phyloP scores from a whole-genome alignment of 345 rosid species.

The Acer saccharum region DNA sequence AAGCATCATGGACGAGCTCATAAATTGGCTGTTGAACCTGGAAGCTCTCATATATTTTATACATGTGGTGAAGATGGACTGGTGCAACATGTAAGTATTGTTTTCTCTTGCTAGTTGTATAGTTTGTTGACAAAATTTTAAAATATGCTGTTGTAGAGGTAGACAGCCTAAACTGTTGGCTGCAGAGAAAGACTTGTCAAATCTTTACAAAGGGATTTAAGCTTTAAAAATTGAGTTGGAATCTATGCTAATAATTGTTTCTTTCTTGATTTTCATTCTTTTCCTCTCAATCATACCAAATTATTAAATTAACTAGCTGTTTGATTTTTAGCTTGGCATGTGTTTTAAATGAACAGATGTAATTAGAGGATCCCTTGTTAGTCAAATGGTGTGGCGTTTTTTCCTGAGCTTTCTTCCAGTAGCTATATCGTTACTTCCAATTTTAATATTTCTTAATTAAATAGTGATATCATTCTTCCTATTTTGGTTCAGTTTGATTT shows the following conservation, averaged over 20 bases:
- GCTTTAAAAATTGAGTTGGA: background rate
- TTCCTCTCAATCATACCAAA: background rate
- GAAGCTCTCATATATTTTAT: constrained; percentile 79
- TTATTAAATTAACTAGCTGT: background rate
- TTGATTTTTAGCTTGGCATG: background rate
- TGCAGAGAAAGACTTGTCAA: background rate
- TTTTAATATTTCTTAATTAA: constrained; percentile 6
- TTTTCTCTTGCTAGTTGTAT: constrained; percentile 10
- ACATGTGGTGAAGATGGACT: constrained; percentile 93
- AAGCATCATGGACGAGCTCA: constrained; percentile 70
- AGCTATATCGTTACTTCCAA: background rate
- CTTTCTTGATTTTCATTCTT: background rate
- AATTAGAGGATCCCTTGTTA: background rate
- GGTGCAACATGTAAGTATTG: constrained; percentile 80
- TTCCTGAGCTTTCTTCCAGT: constrained; percentile 14
- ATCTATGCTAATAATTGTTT: background rate
- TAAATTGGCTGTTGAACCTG: constrained; percentile 87
- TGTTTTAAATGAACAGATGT: background rate
- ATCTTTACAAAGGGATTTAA: background rate
- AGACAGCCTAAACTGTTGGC: constrained; percentile 1
- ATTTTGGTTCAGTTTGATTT: constrained; percentile 78
- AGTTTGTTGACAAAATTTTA: background rate
- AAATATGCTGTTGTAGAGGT: background rate
- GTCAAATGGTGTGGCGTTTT: constrained; percentile 4
- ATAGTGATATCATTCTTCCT: constrained; percentile 13